Evolutionary conservation across 1,284 basidiomycete species (phyloP).

Genomic region (Heterobasidion irregulare): DNA sequence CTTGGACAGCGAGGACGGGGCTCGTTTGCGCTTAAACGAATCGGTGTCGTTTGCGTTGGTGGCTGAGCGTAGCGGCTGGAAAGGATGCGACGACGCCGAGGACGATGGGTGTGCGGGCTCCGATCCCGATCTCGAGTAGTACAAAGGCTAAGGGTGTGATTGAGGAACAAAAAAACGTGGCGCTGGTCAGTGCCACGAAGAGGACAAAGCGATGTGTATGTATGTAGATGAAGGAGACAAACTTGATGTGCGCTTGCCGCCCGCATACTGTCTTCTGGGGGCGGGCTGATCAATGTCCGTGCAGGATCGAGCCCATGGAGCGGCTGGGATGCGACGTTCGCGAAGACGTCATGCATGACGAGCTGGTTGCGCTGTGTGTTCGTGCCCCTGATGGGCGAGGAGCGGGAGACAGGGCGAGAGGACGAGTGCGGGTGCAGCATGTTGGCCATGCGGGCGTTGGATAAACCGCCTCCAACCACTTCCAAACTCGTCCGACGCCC

Average conservation of each 20-base stretch:
- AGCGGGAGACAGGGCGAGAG: conserved; percentile 15
- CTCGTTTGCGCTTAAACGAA: background rate
- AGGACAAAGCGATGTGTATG: background rate
- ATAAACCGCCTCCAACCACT: background rate
- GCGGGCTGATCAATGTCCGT: conserved; percentile 33
- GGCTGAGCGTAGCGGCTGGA: background rate
- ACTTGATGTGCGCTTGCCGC: conserved; percentile 12
- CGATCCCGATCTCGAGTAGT: conserved; percentile 6
- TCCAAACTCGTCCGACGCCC: background rate
- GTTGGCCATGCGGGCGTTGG: background rate
- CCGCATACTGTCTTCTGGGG: conserved; percentile 32
- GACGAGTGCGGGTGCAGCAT: conserved; percentile 3
- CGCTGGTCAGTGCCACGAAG: background rate
- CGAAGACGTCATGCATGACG: background rate
- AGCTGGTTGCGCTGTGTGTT: background rate
- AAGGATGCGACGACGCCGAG: conserved; percentile 8
- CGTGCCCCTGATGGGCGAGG: background rate
- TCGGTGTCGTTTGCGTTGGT: background rate
- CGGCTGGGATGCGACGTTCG: conserved; percentile 20
- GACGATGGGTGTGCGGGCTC: conserved; percentile 12
- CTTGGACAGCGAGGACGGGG: background rate
- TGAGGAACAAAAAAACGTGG: background rate
- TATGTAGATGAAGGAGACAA: conserved; percentile 5
- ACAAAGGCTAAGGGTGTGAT: background rate
- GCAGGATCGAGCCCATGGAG: conserved; percentile 16